Evolutionary conservation across 345 rosid species (phyloP), one percentile per base, ranked within the genome.

Genomic region (Reutealis trisperma): DNA sequence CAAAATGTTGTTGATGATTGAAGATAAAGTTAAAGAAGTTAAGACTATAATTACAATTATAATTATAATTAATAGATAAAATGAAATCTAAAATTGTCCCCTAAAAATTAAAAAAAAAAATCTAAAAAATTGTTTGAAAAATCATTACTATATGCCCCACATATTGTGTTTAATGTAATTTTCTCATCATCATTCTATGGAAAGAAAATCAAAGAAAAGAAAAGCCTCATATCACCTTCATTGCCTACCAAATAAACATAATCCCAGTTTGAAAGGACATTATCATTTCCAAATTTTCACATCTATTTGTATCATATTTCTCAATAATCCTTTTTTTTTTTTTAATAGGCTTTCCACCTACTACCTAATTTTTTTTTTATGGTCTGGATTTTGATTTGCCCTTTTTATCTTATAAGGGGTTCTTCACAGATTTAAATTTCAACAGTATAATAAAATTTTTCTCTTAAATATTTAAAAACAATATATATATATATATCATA

Each of bases 1-100:
- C 72, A 49, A 69, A 69, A 51, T 1, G 72, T 69, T 69, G 72
- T 69, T 69, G 72, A 49, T 12, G 58, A 25, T 69, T 69, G 41
- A 49, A 69, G 59, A 27, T 16, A 24, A 69, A 69, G 37, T 37
- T 12, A 25, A 15, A 30, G 6, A 34, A 7, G 18, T 1, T 12
- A 45, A 44, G 34, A 67, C 21, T 34, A 2, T 34, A 34, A 34
- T 34, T 34, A 34, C 3, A 34, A 2, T 0, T 34, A 34, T 34
- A 34, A 34, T 0, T 34, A 34, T 34, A 34, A 34, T 34, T 34
- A 34, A 34, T 2, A 34, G 2, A 6, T 44, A 19, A 45, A 44
- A 16, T 67, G 71, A 67, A 64, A 34, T 41, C 44, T 32, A 15
- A 8, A 34, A 1, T 34, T 2, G 3, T 34, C 37, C 37, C 37